phyloP scores from a whole-genome alignment of 345 rosid species.

The Durio zibethinus region DNA sequence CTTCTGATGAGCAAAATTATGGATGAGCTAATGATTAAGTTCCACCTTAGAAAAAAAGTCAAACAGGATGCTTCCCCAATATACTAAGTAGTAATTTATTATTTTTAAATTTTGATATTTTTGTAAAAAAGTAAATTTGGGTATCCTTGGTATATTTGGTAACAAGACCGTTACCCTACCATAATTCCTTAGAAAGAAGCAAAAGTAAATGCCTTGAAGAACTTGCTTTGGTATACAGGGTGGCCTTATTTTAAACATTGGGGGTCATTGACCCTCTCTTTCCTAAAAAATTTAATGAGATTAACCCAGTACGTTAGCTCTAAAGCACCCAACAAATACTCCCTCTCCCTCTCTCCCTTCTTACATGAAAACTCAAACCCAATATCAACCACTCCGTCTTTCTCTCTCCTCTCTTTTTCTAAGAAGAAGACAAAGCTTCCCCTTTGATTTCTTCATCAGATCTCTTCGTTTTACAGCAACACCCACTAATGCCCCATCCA shows the following conservation, averaged over 20 bases:
- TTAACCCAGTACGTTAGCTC: not conserved
- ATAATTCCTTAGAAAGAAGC: not conserved
- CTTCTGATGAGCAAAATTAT: not conserved
- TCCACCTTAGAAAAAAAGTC: not conserved
- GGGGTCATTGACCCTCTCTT: not conserved
- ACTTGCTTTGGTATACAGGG: not conserved
- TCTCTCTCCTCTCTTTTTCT: not conserved
- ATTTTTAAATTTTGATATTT: no score
- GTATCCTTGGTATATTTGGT: not conserved
- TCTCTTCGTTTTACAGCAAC: slow-evolving; percentile 15
- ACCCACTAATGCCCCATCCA: not conserved
- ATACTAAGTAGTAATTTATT: not conserved
- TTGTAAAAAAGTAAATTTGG: not conserved
- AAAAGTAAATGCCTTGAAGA: not conserved
- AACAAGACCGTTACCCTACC: not conserved
- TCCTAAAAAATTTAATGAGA: not conserved
- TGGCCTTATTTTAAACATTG: slow-evolving; percentile 4
- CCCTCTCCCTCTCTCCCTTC: not conserved
- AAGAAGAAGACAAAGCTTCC: slow-evolving; percentile 18
- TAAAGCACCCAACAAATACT: not conserved
- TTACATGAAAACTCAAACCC: slow-evolving; percentile 4
- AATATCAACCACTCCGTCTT: not conserved
- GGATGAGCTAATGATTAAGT: slow-evolving; percentile 16
- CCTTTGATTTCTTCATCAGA: slow-evolving; percentile 28
- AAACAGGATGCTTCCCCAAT: not conserved